Evolutionary conservation across 768 basidiomycete genomes (phyloP).

Genomic region (Russula compacta): DNA sequence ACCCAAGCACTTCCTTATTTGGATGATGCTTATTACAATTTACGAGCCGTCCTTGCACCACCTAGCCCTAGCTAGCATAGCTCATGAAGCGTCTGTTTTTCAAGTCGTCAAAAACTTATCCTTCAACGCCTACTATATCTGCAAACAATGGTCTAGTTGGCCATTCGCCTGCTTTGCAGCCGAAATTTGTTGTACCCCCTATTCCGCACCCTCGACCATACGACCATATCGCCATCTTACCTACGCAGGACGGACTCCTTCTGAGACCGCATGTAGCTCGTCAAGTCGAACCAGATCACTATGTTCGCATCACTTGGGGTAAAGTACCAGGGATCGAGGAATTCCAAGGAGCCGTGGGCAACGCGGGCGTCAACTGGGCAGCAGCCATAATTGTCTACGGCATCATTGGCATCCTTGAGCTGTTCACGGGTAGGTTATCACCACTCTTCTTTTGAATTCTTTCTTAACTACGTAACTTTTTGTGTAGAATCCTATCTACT

Average conservation of each 20-base stretch:
- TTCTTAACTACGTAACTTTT: conserved; percentile 2
- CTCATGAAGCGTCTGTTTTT: conserved; percentile 20
- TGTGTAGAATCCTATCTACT: conserved; percentile 63
- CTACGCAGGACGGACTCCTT: conserved; percentile 53
- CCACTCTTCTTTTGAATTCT: neutral
- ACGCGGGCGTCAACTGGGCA: conserved; percentile 41
- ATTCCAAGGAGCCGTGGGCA: conserved; percentile 29
- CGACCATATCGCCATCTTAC: conserved; percentile 54
- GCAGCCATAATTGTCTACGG: conserved; percentile 59
- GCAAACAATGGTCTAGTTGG: neutral
- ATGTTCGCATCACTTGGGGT: conserved; percentile 52
- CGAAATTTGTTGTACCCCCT: conserved; percentile 55
- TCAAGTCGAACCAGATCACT: conserved; percentile 27
- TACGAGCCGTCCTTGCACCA: neutral
- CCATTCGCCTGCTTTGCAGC: conserved; percentile 38
- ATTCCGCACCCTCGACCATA: conserved; percentile 70
- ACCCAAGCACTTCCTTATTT: conserved; percentile 3
- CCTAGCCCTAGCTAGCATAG: neutral
- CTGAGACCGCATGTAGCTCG: conserved; percentile 46
- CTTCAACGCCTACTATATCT: neutral
- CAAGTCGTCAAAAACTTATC: conserved; percentile 12
- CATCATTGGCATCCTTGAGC: conserved; percentile 61
- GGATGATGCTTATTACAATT: neutral
- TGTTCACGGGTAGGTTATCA: conserved; percentile 53
- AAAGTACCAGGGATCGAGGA: conserved; percentile 48